A percentile compares a stretch with the other conserved stretches of the same genome.
phyloP scores from a whole-genome alignment of 1,139 yeast genomes.

The Sugiyamaella grinbergsii region DNA sequence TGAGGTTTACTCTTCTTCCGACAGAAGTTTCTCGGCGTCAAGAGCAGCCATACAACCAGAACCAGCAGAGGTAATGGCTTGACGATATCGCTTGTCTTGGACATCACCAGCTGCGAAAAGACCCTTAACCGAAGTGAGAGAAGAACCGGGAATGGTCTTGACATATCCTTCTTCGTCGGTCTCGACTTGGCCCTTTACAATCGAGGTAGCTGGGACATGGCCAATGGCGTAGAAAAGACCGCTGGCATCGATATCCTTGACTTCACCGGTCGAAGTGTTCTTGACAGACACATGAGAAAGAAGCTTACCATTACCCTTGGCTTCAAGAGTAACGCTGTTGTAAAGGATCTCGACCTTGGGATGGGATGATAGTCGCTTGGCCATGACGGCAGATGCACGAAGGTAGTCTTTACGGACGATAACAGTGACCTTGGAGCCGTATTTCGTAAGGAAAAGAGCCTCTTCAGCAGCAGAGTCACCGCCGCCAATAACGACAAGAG shows the following conservation, averaged over 20 bases:
- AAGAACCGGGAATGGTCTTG: slow-evolving; percentile 82
- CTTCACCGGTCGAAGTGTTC: slow-evolving; percentile 73
- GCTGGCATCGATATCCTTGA: slow-evolving; percentile 69
- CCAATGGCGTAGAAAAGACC: slow-evolving; percentile 99
- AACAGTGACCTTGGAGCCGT: slow-evolving; percentile 91
- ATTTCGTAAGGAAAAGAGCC: slow-evolving; percentile 92
- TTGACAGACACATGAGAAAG: slow-evolving; percentile 46
- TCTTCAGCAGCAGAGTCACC: slow-evolving; percentile 99
- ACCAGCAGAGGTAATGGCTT: slow-evolving; percentile 98
- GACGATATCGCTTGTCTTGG: slow-evolving; percentile 95
- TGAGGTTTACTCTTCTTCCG: slow-evolving; percentile 51
- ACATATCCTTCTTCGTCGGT: slow-evolving; percentile 88
- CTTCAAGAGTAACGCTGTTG: slow-evolving; percentile 84
- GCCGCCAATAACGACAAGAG: slow-evolving; percentile 96
- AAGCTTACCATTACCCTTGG: slow-evolving; percentile 77
- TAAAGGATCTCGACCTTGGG: slow-evolving; percentile 88
- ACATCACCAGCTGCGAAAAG: slow-evolving; percentile 99
- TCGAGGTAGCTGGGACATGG: slow-evolving; percentile 90
- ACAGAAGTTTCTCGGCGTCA: slow-evolving; percentile 83
- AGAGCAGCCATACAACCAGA: slow-evolving; percentile 99
- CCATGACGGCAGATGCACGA: slow-evolving; percentile 96
- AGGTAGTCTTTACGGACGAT: slow-evolving; percentile 91
- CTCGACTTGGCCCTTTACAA: slow-evolving; percentile 75
- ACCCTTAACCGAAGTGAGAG: slow-evolving; percentile 86
- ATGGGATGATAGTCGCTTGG: slow-evolving; percentile 79